Evolutionary conservation across 139 green algal genomes (phyloP).

Genomic region (Asterochloris erici): DNA sequence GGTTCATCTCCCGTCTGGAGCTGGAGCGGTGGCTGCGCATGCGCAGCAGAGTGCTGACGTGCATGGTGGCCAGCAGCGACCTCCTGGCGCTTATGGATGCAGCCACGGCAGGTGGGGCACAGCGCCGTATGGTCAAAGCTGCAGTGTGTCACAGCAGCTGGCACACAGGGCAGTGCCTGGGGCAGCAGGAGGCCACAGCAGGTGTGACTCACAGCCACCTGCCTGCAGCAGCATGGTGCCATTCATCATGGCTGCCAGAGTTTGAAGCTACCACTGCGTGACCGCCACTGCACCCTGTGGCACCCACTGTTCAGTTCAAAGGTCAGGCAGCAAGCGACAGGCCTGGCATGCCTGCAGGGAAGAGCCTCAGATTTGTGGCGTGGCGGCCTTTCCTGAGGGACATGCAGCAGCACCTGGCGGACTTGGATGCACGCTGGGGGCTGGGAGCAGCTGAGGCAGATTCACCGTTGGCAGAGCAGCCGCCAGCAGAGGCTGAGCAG

Average conservation of each 20-base stretch:
- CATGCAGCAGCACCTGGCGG: not conserved
- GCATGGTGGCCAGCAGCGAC: not conserved
- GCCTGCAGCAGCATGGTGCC: not conserved
- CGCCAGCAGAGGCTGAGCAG: not conserved
- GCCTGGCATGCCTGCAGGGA: not conserved
- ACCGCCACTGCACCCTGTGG: no score
- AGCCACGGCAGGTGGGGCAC: not conserved
- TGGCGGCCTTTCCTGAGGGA: slow-evolving; percentile 4
- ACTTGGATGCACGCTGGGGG: not conserved
- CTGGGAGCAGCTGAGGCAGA: not conserved
- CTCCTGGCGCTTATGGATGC: slow-evolving; percentile 13
- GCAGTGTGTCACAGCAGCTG: not conserved
- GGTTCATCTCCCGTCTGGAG: slow-evolving; percentile 8
- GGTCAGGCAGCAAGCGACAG: not conserved
- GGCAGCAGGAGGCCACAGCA: not conserved
- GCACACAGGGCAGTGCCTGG: not conserved
- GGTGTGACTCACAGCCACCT: no score
- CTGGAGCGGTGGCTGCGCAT: slow-evolving; percentile 5
- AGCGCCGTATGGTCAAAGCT: no score
- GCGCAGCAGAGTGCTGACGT: not conserved
- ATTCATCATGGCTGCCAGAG: not conserved
- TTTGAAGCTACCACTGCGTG: not conserved
- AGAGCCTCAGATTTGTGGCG: slow-evolving; percentile 12
- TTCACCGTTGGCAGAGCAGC: not conserved
- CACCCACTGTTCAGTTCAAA: not conserved